A percentile compares a stretch with the other conserved stretches of the same genome.
Conservation (phyloP, 345 rosid genomes). For the Limnanthes douglasii region DNA sequence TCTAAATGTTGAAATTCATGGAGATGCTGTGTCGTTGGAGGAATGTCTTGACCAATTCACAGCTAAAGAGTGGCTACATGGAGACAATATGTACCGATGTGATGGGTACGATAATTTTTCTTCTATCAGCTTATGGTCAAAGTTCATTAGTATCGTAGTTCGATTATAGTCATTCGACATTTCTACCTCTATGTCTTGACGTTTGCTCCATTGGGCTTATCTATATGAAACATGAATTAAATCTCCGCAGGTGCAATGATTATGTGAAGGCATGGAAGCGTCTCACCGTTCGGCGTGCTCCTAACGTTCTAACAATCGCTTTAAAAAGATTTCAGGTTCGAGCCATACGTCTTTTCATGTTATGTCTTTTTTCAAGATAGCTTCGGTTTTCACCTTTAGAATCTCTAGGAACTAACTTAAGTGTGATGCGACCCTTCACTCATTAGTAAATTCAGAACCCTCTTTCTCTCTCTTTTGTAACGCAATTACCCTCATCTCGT, state of each 20-base stretch:
- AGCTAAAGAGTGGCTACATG: conserved; percentile 73
- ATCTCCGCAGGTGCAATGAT: conserved; percentile 77
- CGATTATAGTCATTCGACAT: too few species aligned
- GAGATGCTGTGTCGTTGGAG: conserved; percentile 82
- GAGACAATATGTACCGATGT: conserved; percentile 95
- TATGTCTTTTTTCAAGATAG: conserved; percentile 1
- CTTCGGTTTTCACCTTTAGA: background rate
- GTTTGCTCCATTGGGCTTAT: background rate
- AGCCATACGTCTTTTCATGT: conserved; percentile 1
- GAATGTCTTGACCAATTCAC: conserved; percentile 93
- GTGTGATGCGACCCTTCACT: too few species aligned
- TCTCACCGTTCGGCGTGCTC: conserved; percentile 50
- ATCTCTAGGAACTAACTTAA: too few species aligned
- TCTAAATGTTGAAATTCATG: conserved; percentile 88
- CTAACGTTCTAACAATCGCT: conserved; percentile 91
- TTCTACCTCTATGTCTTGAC: too few species aligned
- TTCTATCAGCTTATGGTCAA: conserved; percentile 3
- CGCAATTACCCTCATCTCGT: too few species aligned
- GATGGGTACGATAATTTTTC: conserved; percentile 47
- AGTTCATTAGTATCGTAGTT: too few species aligned
- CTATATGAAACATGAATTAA: too few species aligned
- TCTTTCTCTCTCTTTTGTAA: too few species aligned
- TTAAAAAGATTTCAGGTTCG: conserved; percentile 80
- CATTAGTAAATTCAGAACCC: too few species aligned
- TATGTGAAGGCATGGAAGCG: conserved; percentile 98